Percentiles rank a stretch among this genome's conserved stretches.
These are phyloP conservation scores for Curvularia eragrostidis DNA, from an alignment of 2,329 filamentous ascomycete genomes.

Conservation along the genomic window DNA sequence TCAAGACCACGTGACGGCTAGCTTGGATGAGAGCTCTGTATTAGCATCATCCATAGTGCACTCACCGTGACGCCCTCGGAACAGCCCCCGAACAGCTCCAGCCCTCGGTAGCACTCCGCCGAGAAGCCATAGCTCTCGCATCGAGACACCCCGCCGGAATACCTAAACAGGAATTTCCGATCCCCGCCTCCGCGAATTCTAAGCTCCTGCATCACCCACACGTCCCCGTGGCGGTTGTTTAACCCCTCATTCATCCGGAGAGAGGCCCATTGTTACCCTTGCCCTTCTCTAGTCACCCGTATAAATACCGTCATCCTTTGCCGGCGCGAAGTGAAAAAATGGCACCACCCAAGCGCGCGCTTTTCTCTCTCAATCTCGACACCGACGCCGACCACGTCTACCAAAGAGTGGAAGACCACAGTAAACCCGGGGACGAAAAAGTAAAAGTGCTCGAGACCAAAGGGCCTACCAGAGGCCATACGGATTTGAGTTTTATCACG, in stretches of 20 bases:
- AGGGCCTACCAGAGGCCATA: conserved; percentile 43
- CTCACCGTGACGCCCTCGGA: conserved; percentile 17
- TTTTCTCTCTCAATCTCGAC: conserved; percentile 51
- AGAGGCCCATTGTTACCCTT: not conserved
- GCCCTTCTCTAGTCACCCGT: not conserved
- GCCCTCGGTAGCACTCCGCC: conserved; percentile 13
- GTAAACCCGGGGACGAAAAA: conserved; percentile 39
- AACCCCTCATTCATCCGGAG: conserved; percentile 28
- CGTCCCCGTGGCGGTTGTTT: conserved; percentile 10
- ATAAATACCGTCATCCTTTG: not conserved
- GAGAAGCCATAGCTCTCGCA: conserved; percentile 8
- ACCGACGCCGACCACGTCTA: conserved; percentile 50
- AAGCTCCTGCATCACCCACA: conserved; percentile 14
- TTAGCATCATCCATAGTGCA: not conserved
- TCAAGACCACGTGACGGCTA: not conserved
- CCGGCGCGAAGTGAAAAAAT: conserved; percentile 12
- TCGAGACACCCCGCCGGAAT: conserved; percentile 34
- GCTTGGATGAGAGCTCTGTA: not conserved
- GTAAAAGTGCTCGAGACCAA: conserved; percentile 45
- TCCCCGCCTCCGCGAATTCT: conserved; percentile 24
- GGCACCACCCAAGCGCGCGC: conserved; percentile 39
- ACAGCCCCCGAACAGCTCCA: conserved; percentile 19
- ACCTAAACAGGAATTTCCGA: conserved; percentile 30
- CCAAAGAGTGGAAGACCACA: conserved; percentile 48
- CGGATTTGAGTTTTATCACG: conserved; percentile 43